Percentiles rank a stretch among this genome's conserved stretches.
phyloP scores from a whole-genome alignment of 306 rosid genomes.

The Alnus rubra region DNA sequence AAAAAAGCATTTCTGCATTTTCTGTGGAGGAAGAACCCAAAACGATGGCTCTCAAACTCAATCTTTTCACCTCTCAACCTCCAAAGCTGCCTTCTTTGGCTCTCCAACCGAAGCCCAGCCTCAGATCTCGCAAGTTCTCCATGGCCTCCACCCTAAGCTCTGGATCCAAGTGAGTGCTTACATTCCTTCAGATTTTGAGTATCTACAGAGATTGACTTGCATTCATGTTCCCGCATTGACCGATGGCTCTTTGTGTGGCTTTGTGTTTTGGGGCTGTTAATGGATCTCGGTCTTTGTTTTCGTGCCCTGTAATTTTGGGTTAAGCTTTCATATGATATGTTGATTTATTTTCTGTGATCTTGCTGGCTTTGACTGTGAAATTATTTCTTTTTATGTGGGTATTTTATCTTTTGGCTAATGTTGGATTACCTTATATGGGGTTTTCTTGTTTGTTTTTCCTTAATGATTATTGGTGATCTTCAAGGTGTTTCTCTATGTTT shows the following conservation, averaged over 20 bases:
- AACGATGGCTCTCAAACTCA: constrained; percentile 62
- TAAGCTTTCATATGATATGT: neutral
- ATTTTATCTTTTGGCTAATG: neutral
- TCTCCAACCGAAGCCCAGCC: constrained; percentile 58
- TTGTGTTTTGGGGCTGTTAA: neutral
- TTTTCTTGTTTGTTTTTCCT: neutral
- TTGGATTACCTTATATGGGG: neutral
- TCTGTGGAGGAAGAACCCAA: constrained; percentile 26
- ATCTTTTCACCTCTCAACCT: constrained; percentile 44
- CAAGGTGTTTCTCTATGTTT: neutral
- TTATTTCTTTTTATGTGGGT: neutral
- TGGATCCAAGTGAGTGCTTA: constrained; percentile 53
- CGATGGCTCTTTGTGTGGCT: constrained; percentile 16
- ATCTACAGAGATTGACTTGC: neutral
- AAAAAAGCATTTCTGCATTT: neutral
- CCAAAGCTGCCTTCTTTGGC: constrained; percentile 51
- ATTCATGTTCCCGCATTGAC: neutral
- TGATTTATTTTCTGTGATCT: neutral
- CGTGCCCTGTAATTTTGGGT: neutral
- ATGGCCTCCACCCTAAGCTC: constrained; percentile 89
- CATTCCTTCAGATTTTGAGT: neutral
- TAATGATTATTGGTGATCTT: neutral
- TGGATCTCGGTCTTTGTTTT: constrained; percentile 29
- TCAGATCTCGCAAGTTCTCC: constrained; percentile 80
- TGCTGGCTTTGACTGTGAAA: neutral